phyloP scores from a whole-genome alignment of 176 grass and related monocot species.

The Dactylis glomerata region DNA sequence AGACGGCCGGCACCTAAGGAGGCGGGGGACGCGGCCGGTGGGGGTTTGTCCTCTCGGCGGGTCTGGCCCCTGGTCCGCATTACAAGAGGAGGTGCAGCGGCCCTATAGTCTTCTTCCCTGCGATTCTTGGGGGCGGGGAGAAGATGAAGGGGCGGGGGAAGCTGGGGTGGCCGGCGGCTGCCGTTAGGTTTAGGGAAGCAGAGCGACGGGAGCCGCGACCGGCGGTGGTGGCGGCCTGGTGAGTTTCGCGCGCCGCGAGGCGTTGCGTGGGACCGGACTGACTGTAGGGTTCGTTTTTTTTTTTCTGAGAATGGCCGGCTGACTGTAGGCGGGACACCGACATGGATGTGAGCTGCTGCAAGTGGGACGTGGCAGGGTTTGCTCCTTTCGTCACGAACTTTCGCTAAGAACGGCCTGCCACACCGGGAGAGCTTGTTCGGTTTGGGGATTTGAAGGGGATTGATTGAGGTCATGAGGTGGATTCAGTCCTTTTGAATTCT shows the following conservation, averaged over 20 bases:
- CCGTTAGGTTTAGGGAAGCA: slow-evolving; percentile 27
- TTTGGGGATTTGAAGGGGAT: too few relatives aligned
- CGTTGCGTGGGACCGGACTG: background rate
- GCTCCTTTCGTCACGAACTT: background rate
- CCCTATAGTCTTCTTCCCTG: background rate
- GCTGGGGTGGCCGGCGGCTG: background rate
- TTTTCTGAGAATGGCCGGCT: background rate
- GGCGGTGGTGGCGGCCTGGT: background rate
- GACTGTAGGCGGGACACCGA: background rate
- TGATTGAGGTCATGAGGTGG: too few relatives aligned
- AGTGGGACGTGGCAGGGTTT: background rate
- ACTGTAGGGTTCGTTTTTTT: background rate
- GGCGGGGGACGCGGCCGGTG: slow-evolving; percentile 23
- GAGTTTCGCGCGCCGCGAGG: slow-evolving; percentile 37
- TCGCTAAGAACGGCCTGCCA: too few relatives aligned
- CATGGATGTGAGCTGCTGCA: background rate
- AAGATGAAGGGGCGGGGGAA: background rate
- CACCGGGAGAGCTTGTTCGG: too few relatives aligned
- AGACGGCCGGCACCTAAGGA: background rate
- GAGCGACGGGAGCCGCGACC: background rate
- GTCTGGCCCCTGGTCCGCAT: slow-evolving; percentile 60
- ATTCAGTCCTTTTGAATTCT: too few relatives aligned
- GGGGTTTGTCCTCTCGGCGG: background rate
- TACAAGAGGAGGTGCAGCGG: background rate
- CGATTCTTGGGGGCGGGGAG: background rate